Evolutionary conservation across 352 stramenopile genomes (phyloP).

Genomic region (Phytopythium chamaehyphon): DNA sequence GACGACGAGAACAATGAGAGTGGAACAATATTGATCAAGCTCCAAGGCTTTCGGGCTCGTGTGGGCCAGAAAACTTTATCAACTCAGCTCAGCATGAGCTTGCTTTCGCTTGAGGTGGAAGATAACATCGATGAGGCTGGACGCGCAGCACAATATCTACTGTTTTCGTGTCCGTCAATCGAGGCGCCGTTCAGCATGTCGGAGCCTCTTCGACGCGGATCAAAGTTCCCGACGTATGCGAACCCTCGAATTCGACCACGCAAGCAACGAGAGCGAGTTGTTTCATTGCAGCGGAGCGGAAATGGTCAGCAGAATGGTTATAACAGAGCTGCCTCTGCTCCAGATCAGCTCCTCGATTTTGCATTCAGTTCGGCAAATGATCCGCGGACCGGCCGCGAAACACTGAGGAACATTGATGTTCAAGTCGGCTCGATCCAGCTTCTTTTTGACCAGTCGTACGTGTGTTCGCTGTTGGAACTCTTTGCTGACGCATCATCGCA

Average conservation of each 20-base stretch:
- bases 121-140: constrained; percentile 61
- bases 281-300: constrained; percentile 44
- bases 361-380: constrained; percentile 55
- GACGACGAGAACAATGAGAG: constrained; percentile 58
- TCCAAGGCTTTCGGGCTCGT: constrained; percentile 80
- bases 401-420: constrained; percentile 57
- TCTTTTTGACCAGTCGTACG: constrained; percentile 82
- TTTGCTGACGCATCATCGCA: constrained; percentile 67
- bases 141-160: constrained; percentile 62
- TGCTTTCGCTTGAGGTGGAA: constrained; percentile 76
- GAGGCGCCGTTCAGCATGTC: constrained; percentile 56
- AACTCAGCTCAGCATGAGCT: constrained; percentile 59
- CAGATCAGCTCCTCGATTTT: constrained; percentile 65
- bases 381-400: constrained; percentile 48
- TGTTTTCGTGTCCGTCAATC: constrained; percentile 80
- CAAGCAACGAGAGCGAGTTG: constrained; percentile 57
- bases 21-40: constrained; percentile 65
- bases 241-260: constrained; percentile 23
- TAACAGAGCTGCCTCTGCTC: constrained; percentile 6
- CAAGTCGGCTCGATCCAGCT: constrained; percentile 75
- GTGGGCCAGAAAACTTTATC: constrained; percentile 80
- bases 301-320: constrained; percentile 11
- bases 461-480: constrained; percentile 71
- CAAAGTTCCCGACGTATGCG: constrained; percentile 24
- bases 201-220: constrained; percentile 37